These are phyloP conservation scores for Anethum foeniculum DNA, from an alignment of 140 eudicot genomes.

Conservation along the genomic window DNA sequence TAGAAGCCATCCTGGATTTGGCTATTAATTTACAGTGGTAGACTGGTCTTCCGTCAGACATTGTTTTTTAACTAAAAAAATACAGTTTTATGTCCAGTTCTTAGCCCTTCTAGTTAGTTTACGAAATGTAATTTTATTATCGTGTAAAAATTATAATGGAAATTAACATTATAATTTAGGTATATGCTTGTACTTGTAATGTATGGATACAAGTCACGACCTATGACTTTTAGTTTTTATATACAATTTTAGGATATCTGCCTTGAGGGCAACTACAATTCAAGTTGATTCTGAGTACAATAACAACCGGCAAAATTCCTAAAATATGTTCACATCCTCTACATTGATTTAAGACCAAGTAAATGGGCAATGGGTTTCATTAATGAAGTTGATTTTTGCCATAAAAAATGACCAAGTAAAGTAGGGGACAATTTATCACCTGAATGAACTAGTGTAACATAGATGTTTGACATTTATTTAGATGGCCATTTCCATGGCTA, in stretches of 20 bases:
- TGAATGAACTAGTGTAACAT: neutral
- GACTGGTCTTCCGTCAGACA: neutral
- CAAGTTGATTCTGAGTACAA: neutral
- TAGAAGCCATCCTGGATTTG: slow-evolving; percentile 63
- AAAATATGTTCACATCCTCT: neutral
- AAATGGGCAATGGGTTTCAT: too few relatives aligned
- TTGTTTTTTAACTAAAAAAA: neutral
- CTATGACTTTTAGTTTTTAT: neutral
- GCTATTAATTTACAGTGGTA: slow-evolving; percentile 75
- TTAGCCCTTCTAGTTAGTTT: neutral
- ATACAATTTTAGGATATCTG: too few relatives aligned
- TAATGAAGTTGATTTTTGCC: too few relatives aligned
- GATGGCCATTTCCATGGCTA: neutral
- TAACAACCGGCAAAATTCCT: neutral
- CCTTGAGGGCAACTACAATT: neutral
- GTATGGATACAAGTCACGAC: neutral
- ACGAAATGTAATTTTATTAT: neutral
- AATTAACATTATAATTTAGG: neutral
- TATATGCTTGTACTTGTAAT: neutral
- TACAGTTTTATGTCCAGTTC: neutral
- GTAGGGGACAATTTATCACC: neutral
- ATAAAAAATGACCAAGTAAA: too few relatives aligned
- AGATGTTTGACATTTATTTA: neutral
- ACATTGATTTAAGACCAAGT: neutral
- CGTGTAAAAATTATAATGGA: neutral